phyloP scores from a whole-genome alignment of 129 eudicot genomes.

The Chrysanthemum seticuspe region DNA sequence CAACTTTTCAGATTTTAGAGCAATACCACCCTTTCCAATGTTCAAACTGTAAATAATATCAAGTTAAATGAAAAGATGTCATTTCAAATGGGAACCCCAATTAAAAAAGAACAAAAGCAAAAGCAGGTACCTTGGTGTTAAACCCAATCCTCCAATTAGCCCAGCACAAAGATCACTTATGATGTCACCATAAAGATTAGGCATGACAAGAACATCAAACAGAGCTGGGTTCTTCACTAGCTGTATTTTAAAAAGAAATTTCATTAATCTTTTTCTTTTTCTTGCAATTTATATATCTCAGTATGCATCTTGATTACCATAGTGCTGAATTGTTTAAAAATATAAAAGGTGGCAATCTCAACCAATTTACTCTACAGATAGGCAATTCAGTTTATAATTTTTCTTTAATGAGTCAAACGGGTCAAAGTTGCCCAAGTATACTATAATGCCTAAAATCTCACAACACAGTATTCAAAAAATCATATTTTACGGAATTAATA shows the following conservation, averaged over 20 bases:
- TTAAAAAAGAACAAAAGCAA: not conserved
- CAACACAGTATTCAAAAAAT: too few relatives aligned
- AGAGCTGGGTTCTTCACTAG: slow-evolving; percentile 98
- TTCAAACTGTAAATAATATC: slow-evolving; percentile 50
- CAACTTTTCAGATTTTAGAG: slow-evolving; percentile 29
- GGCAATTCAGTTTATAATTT: too few relatives aligned
- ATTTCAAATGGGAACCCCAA: not conserved
- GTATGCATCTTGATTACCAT: not conserved
- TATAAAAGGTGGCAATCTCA: not conserved
- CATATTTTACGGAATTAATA: too few relatives aligned
- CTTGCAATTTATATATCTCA: slow-evolving; percentile 7
- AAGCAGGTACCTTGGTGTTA: slow-evolving; percentile 81
- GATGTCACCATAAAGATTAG: slow-evolving; percentile 95
- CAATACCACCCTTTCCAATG: slow-evolving; percentile 98
- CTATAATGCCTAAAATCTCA: too few relatives aligned
- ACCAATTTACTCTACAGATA: not conserved
- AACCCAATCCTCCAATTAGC: slow-evolving; percentile 90
- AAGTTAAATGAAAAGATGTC: not conserved
- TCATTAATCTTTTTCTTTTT: slow-evolving; percentile 13
- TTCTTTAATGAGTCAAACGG: too few relatives aligned
- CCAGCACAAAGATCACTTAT: slow-evolving; percentile 99
- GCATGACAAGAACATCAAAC: slow-evolving; percentile 96
- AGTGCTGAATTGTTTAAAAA: not conserved
- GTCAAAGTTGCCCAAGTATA: not conserved
- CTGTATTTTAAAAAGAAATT: slow-evolving; percentile 37